Evolutionary conservation across 768 basidiomycete genomes (phyloP), one percentile per base, ranked within the genome.

Genomic region (Naganishia randhawae): DNA sequence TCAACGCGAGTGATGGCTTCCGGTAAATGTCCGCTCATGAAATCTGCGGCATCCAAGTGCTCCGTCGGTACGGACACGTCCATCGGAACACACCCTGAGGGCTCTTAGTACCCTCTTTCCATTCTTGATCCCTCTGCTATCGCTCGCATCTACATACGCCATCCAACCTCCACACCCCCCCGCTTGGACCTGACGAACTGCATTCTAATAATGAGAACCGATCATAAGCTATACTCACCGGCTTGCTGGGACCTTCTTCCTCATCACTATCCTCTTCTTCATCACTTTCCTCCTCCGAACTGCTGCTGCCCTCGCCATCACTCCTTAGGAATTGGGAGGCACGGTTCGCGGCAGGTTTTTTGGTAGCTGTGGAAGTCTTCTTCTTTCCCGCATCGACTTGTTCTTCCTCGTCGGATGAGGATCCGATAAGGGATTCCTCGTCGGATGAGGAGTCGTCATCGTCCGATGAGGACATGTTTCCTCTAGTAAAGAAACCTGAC

Each of bases 231-330:
- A 48, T 35, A 68, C 57, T 62, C 13, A 62, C 67, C 41, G 50
- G 50, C 57, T 68, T 68, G 55, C 79, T 82, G 72, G 82, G 80
- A 70, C 80, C 82, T 71, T 82, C 82, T 75, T 82, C 82, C 52
- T 74, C 78, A 53, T 74, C 73, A 14, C 76, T 80, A 71, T 80
- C 82, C 72, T 82, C 82, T 75, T 82, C 82, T 52, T 74, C 78
- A 54, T 74, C 77, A 71, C 71, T 73, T 10, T 77, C 80, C 68
- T 79, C 79, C 3, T 80, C 83, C 9, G 81, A 81, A 41, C 82
- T 82, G 48, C 73, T 77, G 52, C 85, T 84, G 65, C 85, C 85
- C 62, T 85, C 85, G 50, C 86, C 84, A 71, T 84, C 84, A 19
- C 83, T 83, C 19, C 50, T 68, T 48, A 57, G 37, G 45, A 64